These are phyloP conservation scores for Xylaria sp. DNA, from an alignment of 2,329 filamentous ascomycete genomes.

Conservation along the genomic window DNA sequence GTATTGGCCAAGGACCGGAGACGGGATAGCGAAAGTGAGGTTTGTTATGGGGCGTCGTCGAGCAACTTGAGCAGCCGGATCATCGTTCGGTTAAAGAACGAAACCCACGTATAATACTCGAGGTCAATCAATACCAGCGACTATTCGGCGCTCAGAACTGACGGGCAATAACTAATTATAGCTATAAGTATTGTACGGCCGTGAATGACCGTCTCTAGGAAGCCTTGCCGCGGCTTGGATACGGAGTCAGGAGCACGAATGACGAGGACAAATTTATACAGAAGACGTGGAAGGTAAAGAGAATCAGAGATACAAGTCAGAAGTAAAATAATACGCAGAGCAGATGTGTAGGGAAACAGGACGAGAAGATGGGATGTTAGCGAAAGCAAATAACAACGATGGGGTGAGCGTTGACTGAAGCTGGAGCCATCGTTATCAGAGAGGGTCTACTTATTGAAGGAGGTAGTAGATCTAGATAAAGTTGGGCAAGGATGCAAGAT, in stretches of 20 bases:
- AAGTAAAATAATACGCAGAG: conserved; percentile 10
- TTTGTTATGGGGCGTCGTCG: conserved; percentile 17
- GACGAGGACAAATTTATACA: conserved; percentile 7
- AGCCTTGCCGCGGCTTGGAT: neutral
- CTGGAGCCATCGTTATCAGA: conserved; percentile 11
- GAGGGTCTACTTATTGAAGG: neutral
- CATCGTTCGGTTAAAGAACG: conserved; percentile 31
- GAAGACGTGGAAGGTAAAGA: neutral
- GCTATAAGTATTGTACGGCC: neutral
- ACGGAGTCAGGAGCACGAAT: neutral
- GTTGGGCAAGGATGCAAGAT: neutral
- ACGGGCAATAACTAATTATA: neutral
- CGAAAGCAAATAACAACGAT: conserved; percentile 3
- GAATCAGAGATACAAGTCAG: neutral
- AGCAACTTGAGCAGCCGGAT: conserved; percentile 10
- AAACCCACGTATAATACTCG: neutral
- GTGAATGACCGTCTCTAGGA: neutral
- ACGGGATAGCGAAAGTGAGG: conserved; percentile 10
- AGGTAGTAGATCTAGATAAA: neutral
- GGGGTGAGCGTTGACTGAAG: conserved; percentile 14
- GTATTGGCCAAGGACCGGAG: neutral
- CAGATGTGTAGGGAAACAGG: conserved; percentile 20
- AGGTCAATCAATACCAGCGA: neutral
- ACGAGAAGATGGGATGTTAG: conserved; percentile 4
- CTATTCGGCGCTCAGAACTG: neutral